phyloP scores from a whole-genome alignment of 208 protist species.

The Crithidia expoeki region DNA sequence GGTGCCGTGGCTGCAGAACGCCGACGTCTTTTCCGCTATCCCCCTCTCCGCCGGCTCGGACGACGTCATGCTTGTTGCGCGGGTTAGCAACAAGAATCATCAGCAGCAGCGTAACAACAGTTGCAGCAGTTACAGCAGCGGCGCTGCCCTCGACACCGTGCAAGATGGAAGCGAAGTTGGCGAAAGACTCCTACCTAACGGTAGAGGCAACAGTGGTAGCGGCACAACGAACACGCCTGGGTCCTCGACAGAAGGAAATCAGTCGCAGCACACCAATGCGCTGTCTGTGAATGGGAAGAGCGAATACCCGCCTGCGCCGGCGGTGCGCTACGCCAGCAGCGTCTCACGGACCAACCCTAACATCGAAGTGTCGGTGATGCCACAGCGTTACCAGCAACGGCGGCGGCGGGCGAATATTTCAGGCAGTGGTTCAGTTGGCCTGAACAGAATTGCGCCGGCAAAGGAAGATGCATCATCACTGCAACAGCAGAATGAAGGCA shows the following conservation, averaged over 20 bases:
- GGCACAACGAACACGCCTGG: not conserved
- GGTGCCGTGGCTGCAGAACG: slow-evolving; percentile 74
- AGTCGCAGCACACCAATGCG: too few relatives aligned
- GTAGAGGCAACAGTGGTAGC: not conserved
- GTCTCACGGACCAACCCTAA: slow-evolving; percentile 3
- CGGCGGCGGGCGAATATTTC: slow-evolving; percentile 14
- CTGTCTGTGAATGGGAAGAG: not conserved
- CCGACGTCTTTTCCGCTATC: slow-evolving; percentile 68
- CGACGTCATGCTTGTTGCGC: slow-evolving; percentile 64
- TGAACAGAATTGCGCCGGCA: not conserved
- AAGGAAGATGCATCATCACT: not conserved
- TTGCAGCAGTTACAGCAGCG: slow-evolving; percentile 3
- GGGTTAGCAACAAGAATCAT: not conserved
- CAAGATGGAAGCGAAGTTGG: not conserved
- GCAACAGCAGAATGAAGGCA: not conserved
- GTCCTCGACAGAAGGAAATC: too few relatives aligned
- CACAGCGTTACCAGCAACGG: slow-evolving; percentile 1
- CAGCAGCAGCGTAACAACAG: not conserved
- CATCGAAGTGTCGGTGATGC: slow-evolving; percentile 10
- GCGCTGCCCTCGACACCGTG: not conserved
- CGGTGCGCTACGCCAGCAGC: slow-evolving; percentile 15
- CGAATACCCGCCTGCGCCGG: not conserved
- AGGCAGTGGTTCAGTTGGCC: not conserved
- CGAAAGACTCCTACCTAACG: not conserved
- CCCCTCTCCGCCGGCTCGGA: slow-evolving; percentile 52